Evolutionary conservation across 441 rosid genomes (phyloP).

Genomic region (Gossypium schwendimanii): DNA sequence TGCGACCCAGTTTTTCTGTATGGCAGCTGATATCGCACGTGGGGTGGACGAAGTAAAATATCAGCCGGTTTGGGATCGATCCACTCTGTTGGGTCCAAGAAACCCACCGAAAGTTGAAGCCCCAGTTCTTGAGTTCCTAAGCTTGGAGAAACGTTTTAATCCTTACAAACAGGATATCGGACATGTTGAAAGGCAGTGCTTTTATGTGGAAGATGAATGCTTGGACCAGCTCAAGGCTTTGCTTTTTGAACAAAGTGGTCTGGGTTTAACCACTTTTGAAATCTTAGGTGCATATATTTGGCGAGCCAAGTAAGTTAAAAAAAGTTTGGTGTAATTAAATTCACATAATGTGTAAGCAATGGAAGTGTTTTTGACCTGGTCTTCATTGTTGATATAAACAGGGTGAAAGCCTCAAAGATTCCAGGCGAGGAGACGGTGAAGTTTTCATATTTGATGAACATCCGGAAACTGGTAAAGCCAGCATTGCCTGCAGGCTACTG

Average conservation of each 20-base stretch:
- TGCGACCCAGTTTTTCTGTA: conserved; percentile 60
- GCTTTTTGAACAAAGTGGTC: conserved; percentile 46
- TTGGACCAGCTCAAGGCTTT: conserved; percentile 47
- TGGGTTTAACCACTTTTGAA: conserved; percentile 71
- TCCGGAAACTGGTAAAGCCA: conserved; percentile 54
- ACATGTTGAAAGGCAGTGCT: conserved; percentile 38
- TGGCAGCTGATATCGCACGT: conserved; percentile 60
- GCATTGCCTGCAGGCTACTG: conserved; percentile 65
- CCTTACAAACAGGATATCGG: conserved; percentile 40
- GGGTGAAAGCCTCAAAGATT: conserved; percentile 50
- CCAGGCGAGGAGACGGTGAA: conserved; percentile 42
- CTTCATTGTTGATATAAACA: conserved; percentile 14
- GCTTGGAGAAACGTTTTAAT: conserved; percentile 34
- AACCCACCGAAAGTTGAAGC: conserved; percentile 52
- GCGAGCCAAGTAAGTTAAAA: conserved; percentile 71
- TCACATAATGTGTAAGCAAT: neutral
- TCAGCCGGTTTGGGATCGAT: conserved; percentile 64
- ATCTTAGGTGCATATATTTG: conserved; percentile 80
- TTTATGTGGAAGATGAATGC: conserved; percentile 56
- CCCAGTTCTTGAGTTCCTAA: conserved; percentile 41
- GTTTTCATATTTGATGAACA: conserved; percentile 57
- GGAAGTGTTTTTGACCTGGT: neutral
- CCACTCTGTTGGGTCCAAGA: conserved; percentile 52
- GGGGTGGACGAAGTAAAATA: conserved; percentile 36
- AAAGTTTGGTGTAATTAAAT: neutral